Conservation (phyloP, 805 yeast genomes). For the Teunomyces aglyptinius region DNA sequence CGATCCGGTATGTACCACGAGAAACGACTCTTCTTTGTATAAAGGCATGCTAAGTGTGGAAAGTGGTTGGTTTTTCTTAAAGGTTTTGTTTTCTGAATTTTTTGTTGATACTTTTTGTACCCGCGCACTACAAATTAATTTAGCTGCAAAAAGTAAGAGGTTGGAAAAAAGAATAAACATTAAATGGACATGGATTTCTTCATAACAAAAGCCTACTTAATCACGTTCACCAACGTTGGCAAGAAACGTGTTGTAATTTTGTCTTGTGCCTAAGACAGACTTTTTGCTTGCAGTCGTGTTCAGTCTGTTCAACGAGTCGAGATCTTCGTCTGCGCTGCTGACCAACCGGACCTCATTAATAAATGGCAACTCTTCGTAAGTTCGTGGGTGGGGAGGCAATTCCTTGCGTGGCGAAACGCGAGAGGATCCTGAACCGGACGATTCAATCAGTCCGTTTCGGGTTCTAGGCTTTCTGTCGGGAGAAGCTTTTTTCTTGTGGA, state of each 20-base stretch:
- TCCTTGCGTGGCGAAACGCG: conserved; percentile 11
- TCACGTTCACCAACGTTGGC: conserved; percentile 24
- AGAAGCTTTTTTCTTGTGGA: not conserved
- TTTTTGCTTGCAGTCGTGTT: conserved; percentile 31
- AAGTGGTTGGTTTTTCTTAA: not conserved
- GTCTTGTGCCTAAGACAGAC: conserved; percentile 39
- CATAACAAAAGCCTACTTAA: not conserved
- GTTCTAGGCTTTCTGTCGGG: conserved; percentile 2
- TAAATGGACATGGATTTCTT: not conserved
- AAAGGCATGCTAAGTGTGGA: conserved; percentile 33
- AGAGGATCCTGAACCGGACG: not conserved
- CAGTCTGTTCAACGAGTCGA: conserved; percentile 20
- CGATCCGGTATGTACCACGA: conserved; percentile 79
- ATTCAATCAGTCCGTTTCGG: conserved; percentile 7
- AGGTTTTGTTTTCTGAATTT: not conserved
- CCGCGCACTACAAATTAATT: conserved; percentile 1
- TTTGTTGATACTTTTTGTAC: not conserved
- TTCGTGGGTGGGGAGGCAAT: conserved; percentile 19
- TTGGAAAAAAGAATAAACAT: not conserved
- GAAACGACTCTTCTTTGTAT: conserved; percentile 43
- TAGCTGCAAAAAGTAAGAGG: not conserved
- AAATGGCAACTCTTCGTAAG: conserved; percentile 34
- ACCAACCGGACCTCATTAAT: conserved; percentile 33
- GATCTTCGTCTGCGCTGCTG: conserved; percentile 7
- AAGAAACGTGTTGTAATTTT: conserved; percentile 36